Conservation (phyloP, 2,329 filamentous ascomycete genomes). For the Claviceps pazoutovae region DNA sequence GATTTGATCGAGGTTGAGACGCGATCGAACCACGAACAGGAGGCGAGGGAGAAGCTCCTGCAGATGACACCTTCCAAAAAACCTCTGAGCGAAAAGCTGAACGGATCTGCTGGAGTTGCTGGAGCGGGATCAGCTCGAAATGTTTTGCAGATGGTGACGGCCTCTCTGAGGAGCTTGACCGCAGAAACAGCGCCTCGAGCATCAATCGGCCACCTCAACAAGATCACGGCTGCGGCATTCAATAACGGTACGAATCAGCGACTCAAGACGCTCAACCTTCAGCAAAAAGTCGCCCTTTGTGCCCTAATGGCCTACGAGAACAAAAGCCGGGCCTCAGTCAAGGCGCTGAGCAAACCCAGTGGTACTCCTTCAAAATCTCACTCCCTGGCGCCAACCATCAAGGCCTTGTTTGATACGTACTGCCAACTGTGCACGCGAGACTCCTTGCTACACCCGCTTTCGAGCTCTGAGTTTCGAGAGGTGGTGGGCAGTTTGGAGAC, state of each 20-base stretch:
- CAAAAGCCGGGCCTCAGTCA: slow-evolving; percentile 41
- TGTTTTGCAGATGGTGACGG: slow-evolving; percentile 32
- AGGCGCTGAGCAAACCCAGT: slow-evolving; percentile 22
- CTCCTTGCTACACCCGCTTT: slow-evolving; percentile 78
- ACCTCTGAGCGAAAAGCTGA: slow-evolving; percentile 68
- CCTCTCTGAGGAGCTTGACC: slow-evolving; percentile 49
- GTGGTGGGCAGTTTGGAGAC: slow-evolving; percentile 84
- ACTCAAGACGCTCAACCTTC: slow-evolving; percentile 76
- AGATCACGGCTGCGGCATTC: slow-evolving; percentile 78
- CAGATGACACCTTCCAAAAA: slow-evolving; percentile 57
- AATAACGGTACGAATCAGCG: slow-evolving; percentile 78
- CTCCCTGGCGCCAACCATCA: slow-evolving; percentile 61
- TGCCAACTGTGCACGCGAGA: slow-evolving; percentile 70
- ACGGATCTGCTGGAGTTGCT: slow-evolving; percentile 37
- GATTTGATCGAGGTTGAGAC: slow-evolving; percentile 83
- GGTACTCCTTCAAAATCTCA: slow-evolving; percentile 50
- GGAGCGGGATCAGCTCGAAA: slow-evolving; percentile 22
- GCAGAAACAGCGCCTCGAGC: slow-evolving; percentile 73
- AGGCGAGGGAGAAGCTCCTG: slow-evolving; percentile 39
- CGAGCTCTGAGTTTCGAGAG: slow-evolving; percentile 85
- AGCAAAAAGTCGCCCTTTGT: slow-evolving; percentile 92
- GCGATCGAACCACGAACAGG: slow-evolving; percentile 55
- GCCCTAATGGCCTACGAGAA: slow-evolving; percentile 78
- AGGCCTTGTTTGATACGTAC: slow-evolving; percentile 74
- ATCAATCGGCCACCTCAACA: slow-evolving; percentile 80